Evolutionary conservation across 2,329 filamentous ascomycete species (phyloP), one percentile per base, ranked within the genome.

Genomic region (Escovopsis sp.): DNA sequence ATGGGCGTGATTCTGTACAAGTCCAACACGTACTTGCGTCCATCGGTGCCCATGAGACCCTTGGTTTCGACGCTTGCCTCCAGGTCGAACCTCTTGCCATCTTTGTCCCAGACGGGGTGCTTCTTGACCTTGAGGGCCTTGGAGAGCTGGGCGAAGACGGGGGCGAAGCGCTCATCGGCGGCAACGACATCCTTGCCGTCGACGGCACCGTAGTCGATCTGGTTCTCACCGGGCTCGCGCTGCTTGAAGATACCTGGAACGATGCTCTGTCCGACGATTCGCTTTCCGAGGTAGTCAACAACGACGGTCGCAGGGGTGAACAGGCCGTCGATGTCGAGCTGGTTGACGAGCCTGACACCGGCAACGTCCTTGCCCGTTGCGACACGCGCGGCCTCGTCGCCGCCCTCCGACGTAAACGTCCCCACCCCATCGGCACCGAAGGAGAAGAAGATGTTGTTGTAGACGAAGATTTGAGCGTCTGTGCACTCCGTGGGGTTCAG

Each of bases 391-490:
- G 91, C 91, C 65, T 98, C 91, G 50, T 98, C 89, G 15, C 91
- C 91, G 50, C 91, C 91, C 64, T 98, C 91, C 3, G 83, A 88
- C 10, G 87, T 88, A 61, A 98, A 98, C 13, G 91, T 98, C 35
- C 91, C 89, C 37, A 96, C 91, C 40, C 91, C 93, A 59, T 98
- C 91, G 36, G 91, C 89, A 47, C 91, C 91, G 53, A 95, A 96
- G 1, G 91, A 96, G 69, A 94, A 98, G 69, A 98, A 98, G 51
- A 98, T 87, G 64, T 98, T 98, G 71, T 96, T 96, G 70, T 96
- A 95, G 20, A 98, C 89, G 55, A 94, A 98, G 50, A 98, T 98
- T 60, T 98, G 91, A 4, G 91, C 91, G 59, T 98, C 89, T 50
- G 74, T 77, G 48, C 73, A 79, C 64, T 98, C 91, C 0, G 89